A percentile compares a stretch with the other conserved stretches of the same genome.
Conservation (phyloP, 2,329 filamentous ascomycete species). For the Pyrenophora teres region DNA sequence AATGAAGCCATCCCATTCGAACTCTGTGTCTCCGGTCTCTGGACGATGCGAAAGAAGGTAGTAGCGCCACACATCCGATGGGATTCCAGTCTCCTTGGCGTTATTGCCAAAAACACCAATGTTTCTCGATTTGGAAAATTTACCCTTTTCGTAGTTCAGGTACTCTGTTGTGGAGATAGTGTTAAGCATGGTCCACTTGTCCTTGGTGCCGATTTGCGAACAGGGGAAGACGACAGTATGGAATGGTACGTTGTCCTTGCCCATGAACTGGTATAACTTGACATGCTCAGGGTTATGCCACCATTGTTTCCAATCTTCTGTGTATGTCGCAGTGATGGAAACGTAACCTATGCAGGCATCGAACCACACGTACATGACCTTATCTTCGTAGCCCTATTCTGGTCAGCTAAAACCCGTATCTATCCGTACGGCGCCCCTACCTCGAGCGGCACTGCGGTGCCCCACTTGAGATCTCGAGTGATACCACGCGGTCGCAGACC, state of each 20-base stretch:
- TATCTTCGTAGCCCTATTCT: slow-evolving; percentile 64
- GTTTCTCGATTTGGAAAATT: slow-evolving; percentile 89
- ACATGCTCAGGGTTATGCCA: slow-evolving; percentile 91
- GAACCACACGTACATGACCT: slow-evolving; percentile 93
- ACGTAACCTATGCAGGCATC: slow-evolving; percentile 92
- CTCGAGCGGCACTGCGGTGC: slow-evolving; percentile 64
- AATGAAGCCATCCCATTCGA: slow-evolving; percentile 86
- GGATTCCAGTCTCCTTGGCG: slow-evolving; percentile 82
- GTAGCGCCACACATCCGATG: slow-evolving; percentile 89
- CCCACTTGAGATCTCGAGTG: slow-evolving; percentile 91
- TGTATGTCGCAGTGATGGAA: slow-evolving; percentile 93
- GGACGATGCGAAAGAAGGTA: slow-evolving; percentile 86
- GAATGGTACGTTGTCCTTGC: slow-evolving; percentile 87
- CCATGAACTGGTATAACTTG: slow-evolving; percentile 87
- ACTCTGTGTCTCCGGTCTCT: slow-evolving; percentile 84
- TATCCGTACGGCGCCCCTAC: slow-evolving; percentile 6
- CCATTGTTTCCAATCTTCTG: slow-evolving; percentile 88
- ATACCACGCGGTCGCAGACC: slow-evolving; percentile 87
- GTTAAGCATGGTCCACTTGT: slow-evolving; percentile 88
- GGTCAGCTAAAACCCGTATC: slow-evolving; percentile 8
- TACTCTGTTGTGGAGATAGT: slow-evolving; percentile 86
- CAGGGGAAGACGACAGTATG: slow-evolving; percentile 92
- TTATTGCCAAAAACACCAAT: slow-evolving; percentile 92
- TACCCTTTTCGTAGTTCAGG: slow-evolving; percentile 56
- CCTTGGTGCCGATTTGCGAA: slow-evolving; percentile 79